Evolutionary conservation across 768 basidiomycete genomes (phyloP).

Genomic region (Leccinum aurantiacum): DNA sequence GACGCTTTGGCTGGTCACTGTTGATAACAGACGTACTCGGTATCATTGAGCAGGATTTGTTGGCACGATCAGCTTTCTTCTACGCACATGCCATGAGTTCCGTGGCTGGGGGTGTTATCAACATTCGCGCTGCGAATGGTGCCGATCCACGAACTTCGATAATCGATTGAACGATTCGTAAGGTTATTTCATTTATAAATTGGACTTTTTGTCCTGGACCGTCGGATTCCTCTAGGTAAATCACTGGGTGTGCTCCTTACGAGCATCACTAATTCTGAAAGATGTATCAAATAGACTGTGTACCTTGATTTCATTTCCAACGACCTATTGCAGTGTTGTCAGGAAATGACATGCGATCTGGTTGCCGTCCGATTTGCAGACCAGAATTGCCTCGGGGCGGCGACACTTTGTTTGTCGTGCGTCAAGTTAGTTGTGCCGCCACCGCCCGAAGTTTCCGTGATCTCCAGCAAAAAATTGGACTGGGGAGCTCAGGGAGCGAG

Average conservation of each 20-base stretch:
- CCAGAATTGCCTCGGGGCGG: not conserved
- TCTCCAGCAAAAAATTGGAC: not conserved
- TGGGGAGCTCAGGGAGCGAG: too few relatives aligned
- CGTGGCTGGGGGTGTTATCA: constrained; percentile 42
- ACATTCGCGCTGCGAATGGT: constrained; percentile 41
- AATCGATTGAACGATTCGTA: constrained; percentile 31
- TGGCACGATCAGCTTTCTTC: constrained; percentile 39
- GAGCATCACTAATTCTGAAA: not conserved
- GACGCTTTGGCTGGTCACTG: constrained; percentile 43
- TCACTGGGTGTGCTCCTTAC: not conserved
- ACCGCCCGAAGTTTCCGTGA: not conserved
- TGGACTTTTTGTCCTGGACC: not conserved
- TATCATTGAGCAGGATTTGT: constrained; percentile 43
- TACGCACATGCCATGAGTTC: constrained; percentile 45
- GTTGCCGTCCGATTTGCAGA: not conserved
- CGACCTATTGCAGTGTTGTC: not conserved
- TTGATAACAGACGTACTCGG: constrained; percentile 44
- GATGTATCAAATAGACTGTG: not conserved
- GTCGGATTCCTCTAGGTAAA: not conserved
- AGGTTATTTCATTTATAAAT: not conserved
- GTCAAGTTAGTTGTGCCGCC: not conserved
- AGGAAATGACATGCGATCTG: not conserved
- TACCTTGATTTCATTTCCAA: not conserved
- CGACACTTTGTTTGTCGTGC: not conserved
- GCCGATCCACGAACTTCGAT: constrained; percentile 38